These are phyloP conservation scores for Talaromyces nanjingensis DNA, from an alignment of 495 filamentous ascomycete species.

Conservation along the genomic window DNA sequence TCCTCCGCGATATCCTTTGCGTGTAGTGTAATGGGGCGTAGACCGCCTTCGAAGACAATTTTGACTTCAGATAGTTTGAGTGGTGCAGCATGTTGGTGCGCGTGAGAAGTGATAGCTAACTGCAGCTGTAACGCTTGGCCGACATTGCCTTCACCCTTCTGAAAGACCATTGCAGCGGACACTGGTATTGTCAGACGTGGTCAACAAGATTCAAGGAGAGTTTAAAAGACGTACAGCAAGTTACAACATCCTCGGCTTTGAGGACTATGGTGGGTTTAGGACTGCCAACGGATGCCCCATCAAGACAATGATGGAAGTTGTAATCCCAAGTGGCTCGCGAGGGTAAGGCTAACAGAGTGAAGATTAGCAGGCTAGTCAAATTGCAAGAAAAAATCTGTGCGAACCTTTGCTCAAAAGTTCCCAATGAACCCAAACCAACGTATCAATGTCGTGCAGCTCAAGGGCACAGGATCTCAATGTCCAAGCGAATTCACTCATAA, in stretches of 20 bases:
- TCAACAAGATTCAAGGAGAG: not conserved
- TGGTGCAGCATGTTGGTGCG: slow-evolving; percentile 54
- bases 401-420: slow-evolving; percentile 67
- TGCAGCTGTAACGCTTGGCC: slow-evolving; percentile 72
- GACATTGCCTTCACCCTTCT: slow-evolving; percentile 68
- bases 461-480: slow-evolving; percentile 65
- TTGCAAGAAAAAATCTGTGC: slow-evolving; percentile 17
- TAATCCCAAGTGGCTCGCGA: slow-evolving; percentile 57
- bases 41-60: slow-evolving; percentile 60
- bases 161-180: slow-evolving; percentile 66
- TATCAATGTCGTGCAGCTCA: slow-evolving; percentile 53
- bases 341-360: slow-evolving; percentile 47
- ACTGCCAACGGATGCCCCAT: slow-evolving; percentile 40
- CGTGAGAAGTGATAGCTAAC: slow-evolving; percentile 62
- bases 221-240: slow-evolving; percentile 49
- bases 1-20: slow-evolving; percentile 25
- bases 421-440: slow-evolving; percentile 72
- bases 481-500: slow-evolving; percentile 69
- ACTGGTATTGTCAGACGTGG: slow-evolving; percentile 31
- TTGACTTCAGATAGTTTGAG: slow-evolving; percentile 58
- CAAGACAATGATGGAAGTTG: slow-evolving; percentile 64
- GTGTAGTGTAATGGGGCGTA: slow-evolving; percentile 49
- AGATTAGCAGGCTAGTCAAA: not conserved
- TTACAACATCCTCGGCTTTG: slow-evolving; percentile 58
- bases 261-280: slow-evolving; percentile 60